phyloP scores from a whole-genome alignment of 805 yeast species.

The Sungouiozyma ichnusensis region DNA sequence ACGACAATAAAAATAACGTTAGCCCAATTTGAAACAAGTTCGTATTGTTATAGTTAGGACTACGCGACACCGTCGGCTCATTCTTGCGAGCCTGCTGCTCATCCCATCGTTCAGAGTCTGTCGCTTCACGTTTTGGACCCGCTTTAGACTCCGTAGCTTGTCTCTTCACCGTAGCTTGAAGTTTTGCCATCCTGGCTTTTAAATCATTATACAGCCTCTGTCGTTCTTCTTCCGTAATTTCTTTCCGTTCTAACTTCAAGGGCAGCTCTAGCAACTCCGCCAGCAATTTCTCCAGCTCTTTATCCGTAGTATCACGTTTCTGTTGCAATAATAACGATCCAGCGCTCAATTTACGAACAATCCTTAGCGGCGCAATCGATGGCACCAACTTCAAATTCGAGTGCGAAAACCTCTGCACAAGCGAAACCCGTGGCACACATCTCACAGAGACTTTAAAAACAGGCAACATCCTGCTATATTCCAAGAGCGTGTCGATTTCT shows the following conservation, averaged over 20 bases:
- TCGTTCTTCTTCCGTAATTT: constrained; percentile 17
- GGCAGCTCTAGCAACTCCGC: constrained; percentile 16
- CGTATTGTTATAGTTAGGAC: constrained; percentile 26
- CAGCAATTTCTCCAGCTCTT: constrained; percentile 16
- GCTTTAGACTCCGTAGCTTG: constrained; percentile 1
- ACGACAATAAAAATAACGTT: constrained; percentile 25
- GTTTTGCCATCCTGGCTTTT: constrained; percentile 18
- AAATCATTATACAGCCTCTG: constrained; percentile 5
- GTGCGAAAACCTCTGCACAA: no score
- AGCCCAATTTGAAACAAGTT: constrained; percentile 29
- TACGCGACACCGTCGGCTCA: no score
- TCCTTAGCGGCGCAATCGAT: neutral
- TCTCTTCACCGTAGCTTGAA: constrained; percentile 8
- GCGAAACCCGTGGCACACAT: no score
- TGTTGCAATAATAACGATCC: neutral
- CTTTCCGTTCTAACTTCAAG: constrained; percentile 13
- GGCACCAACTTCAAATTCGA: neutral
- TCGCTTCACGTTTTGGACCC: constrained; percentile 2
- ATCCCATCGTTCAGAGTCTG: constrained; percentile 1
- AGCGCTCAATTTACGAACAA: neutral
- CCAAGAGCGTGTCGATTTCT: no score
- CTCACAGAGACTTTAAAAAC: no score
- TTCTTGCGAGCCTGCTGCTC: neutral
- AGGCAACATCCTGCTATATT: neutral
- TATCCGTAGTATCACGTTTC: constrained; percentile 15